These are phyloP conservation scores for Cryphonectria radicalis DNA, from an alignment of 2,329 filamentous ascomycete species.

Conservation along the genomic window DNA sequence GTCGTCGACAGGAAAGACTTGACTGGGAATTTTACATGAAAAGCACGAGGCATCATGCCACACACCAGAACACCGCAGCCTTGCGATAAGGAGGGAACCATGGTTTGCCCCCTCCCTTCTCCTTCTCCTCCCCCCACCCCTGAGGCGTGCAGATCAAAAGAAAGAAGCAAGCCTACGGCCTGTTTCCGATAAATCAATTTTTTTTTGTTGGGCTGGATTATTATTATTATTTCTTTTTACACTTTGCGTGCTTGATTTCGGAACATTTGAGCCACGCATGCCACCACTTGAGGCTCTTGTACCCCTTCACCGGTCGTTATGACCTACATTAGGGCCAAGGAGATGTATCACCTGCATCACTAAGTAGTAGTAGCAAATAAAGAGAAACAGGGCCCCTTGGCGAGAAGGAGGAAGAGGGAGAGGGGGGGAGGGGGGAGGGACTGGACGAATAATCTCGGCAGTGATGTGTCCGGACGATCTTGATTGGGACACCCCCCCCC, in stretches of 20 bases:
- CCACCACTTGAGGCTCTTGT: slow-evolving; percentile 12
- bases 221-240: not conserved
- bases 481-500: slow-evolving; percentile 6
- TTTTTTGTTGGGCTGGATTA: too few relatives aligned
- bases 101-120: too few relatives aligned
- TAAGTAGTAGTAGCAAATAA: not conserved
- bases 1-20: too few relatives aligned
- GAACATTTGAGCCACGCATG: not conserved
- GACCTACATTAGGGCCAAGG: not conserved
- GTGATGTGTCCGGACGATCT: slow-evolving; percentile 14
- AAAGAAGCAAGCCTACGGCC: slow-evolving; percentile 2
- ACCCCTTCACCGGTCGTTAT: slow-evolving; percentile 8
- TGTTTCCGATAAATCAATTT: not conserved
- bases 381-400: not conserved
- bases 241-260: not conserved
- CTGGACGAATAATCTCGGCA: slow-evolving; percentile 21
- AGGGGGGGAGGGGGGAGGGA: not conserved
- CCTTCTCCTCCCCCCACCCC: not conserved
- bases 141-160: not conserved
- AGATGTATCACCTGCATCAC: slow-evolving; percentile 17
- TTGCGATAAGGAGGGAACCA: too few relatives aligned
- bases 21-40: too few relatives aligned
- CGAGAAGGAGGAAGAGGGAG: too few relatives aligned
- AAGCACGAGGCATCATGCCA: not conserved
- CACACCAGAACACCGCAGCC: too few relatives aligned